A percentile compares a stretch with the other conserved stretches of the same genome.
These are phyloP conservation scores for Orbilia blumenaviensis DNA, from an alignment of 2,329 filamentous ascomycete species.

Conservation along the genomic window DNA sequence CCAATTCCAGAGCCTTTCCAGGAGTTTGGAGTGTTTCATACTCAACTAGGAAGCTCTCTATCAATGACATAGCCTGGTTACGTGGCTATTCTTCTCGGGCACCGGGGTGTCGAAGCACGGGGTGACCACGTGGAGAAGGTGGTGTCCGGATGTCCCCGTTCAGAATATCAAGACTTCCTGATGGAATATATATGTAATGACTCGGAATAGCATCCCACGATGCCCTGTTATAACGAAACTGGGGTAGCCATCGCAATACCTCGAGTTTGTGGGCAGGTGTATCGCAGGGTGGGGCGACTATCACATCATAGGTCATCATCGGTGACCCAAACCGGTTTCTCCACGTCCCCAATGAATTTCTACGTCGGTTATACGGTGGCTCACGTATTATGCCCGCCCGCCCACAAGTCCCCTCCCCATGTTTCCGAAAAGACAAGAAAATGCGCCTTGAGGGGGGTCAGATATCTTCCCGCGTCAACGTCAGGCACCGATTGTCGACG, in stretches of 20 bases:
- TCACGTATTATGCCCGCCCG: too few relatives aligned
- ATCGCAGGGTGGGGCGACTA: slow-evolving; percentile 37
- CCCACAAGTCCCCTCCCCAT: background rate
- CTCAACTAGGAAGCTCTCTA: slow-evolving; percentile 24
- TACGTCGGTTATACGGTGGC: background rate
- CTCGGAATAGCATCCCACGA: slow-evolving; percentile 14
- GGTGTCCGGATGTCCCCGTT: background rate
- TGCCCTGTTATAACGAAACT: background rate
- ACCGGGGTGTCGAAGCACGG: background rate
- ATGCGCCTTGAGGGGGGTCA: background rate
- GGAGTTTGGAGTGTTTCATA: slow-evolving; percentile 17
- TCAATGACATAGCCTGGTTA: background rate
- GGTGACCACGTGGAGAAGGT: background rate
- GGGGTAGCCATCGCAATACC: slow-evolving; percentile 40
- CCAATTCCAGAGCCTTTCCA: background rate
- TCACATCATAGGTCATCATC: slow-evolving; percentile 29
- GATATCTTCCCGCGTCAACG: slow-evolving; percentile 45
- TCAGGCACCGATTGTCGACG: slow-evolving; percentile 18
- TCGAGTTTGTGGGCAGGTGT: slow-evolving; percentile 17
- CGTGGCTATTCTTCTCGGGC: slow-evolving; percentile 10
- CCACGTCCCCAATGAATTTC: background rate
- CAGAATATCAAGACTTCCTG: background rate
- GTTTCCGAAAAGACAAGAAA: slow-evolving; percentile 18
- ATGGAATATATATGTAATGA: background rate
- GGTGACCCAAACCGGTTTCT: slow-evolving; percentile 3